These are phyloP conservation scores for Peronospora belbahrii DNA, from an alignment of 352 stramenopile genomes.

Conservation along the genomic window DNA sequence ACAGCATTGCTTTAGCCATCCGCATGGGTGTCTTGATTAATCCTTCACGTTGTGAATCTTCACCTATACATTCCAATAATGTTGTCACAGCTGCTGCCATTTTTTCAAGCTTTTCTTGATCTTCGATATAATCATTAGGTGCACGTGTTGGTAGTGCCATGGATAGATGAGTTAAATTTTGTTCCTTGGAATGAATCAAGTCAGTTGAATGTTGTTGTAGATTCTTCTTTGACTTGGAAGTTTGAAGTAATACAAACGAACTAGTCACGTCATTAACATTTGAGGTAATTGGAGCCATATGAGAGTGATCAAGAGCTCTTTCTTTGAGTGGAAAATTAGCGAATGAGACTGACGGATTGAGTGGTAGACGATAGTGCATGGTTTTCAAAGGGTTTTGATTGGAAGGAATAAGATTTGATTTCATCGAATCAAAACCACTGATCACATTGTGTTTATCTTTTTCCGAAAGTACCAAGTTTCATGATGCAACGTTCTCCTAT, in stretches of 20 bases:
- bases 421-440: too few relatives aligned
- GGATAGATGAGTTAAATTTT: constrained; percentile 40
- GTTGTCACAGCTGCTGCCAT: constrained; percentile 91
- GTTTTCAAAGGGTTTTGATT: not conserved
- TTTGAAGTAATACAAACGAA: constrained; percentile 13
- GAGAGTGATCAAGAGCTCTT: constrained; percentile 8
- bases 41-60: constrained; percentile 92
- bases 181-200: constrained; percentile 2
- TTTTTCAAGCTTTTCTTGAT: constrained; percentile 80
- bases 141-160: constrained; percentile 54
- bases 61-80: constrained; percentile 91
- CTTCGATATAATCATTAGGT: constrained; percentile 58
- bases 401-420: too few relatives aligned
- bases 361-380: too few relatives aligned
- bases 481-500: constrained; percentile 12
- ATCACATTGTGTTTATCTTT: too few relatives aligned
- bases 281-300: constrained; percentile 41
- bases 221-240: constrained; percentile 28
- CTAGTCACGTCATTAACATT: constrained; percentile 18
- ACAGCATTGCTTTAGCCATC: constrained; percentile 95
- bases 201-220: constrained; percentile 30
- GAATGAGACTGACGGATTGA: too few relatives aligned
- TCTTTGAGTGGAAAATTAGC: not conserved
- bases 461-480: too few relatives aligned
- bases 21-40: constrained; percentile 94